phyloP scores from a whole-genome alignment of 2,329 filamentous ascomycete genomes.

The Hypoxylon sp. region DNA sequence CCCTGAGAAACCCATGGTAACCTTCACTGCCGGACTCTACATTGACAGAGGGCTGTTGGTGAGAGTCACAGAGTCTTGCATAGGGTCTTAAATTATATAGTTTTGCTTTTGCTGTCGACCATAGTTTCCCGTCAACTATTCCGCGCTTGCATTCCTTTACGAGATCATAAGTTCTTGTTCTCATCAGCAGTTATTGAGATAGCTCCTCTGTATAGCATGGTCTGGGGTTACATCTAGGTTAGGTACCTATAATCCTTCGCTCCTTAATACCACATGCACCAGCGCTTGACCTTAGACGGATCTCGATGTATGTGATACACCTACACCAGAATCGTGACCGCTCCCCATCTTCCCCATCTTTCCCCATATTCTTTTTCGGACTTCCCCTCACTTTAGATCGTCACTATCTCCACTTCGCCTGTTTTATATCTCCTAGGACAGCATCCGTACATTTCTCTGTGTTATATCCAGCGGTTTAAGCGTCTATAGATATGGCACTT shows the following conservation, averaged over 20 bases:
- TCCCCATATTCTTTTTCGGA: not conserved
- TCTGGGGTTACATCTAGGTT: not conserved
- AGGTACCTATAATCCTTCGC: not conserved
- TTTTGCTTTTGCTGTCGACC: too few relatives aligned
- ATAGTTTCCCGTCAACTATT: too few relatives aligned
- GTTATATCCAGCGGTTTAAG: too few relatives aligned
- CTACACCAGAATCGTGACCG: not conserved
- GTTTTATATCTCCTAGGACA: not conserved
- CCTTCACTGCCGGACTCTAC: conserved; percentile 43
- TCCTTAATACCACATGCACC: too few relatives aligned
- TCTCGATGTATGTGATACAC: conserved; percentile 2
- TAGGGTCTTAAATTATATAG: conserved; percentile 9
- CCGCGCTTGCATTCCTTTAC: not conserved
- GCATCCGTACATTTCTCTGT: not conserved
- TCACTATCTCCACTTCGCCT: not conserved
- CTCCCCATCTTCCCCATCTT: conserved; percentile 1
- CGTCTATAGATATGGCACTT: conserved; percentile 37
- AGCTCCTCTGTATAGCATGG: conserved; percentile 1
- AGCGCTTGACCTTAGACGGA: not conserved
- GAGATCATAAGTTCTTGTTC: not conserved
- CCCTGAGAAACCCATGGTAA: conserved; percentile 40
- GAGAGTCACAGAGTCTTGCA: conserved; percentile 44
- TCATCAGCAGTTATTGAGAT: not conserved
- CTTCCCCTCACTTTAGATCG: conserved; percentile 7
- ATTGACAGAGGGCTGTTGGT: conserved; percentile 49